phyloP scores from a whole-genome alignment of 495 filamentous ascomycete genomes.

The Entonaema liquescens region DNA sequence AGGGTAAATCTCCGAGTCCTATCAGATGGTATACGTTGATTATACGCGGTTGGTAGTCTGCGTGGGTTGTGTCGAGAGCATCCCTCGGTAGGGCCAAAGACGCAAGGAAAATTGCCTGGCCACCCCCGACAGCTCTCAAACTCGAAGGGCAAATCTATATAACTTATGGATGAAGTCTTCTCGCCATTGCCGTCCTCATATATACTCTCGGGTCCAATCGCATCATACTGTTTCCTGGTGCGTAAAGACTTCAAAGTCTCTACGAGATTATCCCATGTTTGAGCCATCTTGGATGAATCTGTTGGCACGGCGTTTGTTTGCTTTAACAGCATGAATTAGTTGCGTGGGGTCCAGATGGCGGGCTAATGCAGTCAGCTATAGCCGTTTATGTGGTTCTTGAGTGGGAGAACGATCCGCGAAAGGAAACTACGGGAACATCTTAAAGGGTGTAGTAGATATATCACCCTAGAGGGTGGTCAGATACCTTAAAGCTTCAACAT shows the following conservation, averaged over 20 bases:
- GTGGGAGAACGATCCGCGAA: neutral
- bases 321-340: neutral
- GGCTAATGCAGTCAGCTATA: neutral
- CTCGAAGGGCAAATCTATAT: slow-evolving; percentile 14
- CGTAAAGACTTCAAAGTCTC: neutral
- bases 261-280: neutral
- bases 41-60: slow-evolving; percentile 33
- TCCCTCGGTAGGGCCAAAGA: slow-evolving; percentile 40
- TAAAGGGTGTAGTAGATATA: neutral
- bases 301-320: neutral
- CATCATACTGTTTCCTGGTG: neutral
- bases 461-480: neutral
- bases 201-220: neutral
- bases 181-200: neutral
- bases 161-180: neutral
- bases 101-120: slow-evolving; percentile 47
- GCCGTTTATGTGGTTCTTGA: neutral
- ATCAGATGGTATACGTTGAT: slow-evolving; percentile 25
- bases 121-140: slow-evolving; percentile 26
- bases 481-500: neutral
- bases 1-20: slow-evolving; percentile 12
- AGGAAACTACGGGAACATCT: neutral
- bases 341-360: neutral
- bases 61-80: slow-evolving; percentile 44
- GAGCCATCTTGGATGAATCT: neutral